phyloP scores from a whole-genome alignment of 345 rosid genomes.

The Nasturtium officinale region DNA sequence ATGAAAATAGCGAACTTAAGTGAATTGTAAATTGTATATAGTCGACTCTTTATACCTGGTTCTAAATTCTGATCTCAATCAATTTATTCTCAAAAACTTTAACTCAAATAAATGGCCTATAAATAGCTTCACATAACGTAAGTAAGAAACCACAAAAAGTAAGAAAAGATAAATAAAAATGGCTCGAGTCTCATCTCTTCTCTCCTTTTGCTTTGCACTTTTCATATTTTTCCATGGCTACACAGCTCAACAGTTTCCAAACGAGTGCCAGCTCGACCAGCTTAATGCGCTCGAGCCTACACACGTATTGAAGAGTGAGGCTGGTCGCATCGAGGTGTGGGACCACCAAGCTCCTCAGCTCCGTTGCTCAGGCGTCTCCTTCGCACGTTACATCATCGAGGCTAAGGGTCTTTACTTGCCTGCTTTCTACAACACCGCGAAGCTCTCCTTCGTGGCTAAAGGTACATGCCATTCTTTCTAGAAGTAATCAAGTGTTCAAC shows the following conservation, averaged over 20 bases:
- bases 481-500: not conserved
- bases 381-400: constrained; percentile 48
- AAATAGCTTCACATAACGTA: constrained; percentile 25
- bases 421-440: constrained; percentile 46
- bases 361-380: constrained; percentile 62
- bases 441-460: constrained; percentile 54
- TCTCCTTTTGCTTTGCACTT: constrained; percentile 47
- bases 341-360: constrained; percentile 58
- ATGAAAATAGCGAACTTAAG: constrained; percentile 11
- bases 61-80: constrained; percentile 31
- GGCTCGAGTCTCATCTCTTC: constrained; percentile 42
- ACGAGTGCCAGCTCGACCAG: constrained; percentile 58
- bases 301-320: constrained; percentile 51
- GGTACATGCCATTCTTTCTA: constrained; percentile 34
- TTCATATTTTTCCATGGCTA: constrained; percentile 51
- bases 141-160: constrained; percentile 15
- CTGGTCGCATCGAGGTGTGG: constrained; percentile 62
- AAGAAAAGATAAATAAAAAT: constrained; percentile 18
- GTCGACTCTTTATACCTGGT: constrained; percentile 30
- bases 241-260: constrained; percentile 44
- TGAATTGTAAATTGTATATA: constrained; percentile 29
- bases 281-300: constrained; percentile 57
- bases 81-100: not conserved
- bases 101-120: not conserved
- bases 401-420: constrained; percentile 66